phyloP scores from a whole-genome alignment of 257 asterid species.

The Primulina tabacum region DNA sequence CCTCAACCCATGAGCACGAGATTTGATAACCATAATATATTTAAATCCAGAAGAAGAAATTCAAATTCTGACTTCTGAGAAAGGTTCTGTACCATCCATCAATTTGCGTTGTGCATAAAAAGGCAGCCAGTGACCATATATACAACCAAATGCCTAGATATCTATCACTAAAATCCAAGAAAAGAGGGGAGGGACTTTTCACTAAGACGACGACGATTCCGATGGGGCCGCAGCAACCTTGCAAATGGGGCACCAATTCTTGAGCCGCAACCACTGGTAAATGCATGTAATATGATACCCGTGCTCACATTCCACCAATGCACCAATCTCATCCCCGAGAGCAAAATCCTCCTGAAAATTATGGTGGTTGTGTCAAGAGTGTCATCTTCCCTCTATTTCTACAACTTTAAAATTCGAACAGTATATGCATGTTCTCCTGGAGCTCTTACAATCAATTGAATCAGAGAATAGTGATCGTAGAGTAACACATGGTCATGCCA shows the following conservation, averaged over 20 bases:
- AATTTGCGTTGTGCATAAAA: neutral
- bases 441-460: neutral
- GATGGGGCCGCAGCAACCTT: conserved; percentile 52
- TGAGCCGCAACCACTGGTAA: conserved; percentile 65
- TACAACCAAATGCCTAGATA: neutral
- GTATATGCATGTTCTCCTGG: neutral
- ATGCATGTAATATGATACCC: conserved; percentile 64
- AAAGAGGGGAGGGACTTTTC: neutral
- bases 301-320: conserved; percentile 65
- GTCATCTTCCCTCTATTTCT: neutral
- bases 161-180: neutral
- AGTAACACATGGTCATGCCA: neutral
- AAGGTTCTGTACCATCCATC: neutral
- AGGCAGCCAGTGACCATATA: neutral
- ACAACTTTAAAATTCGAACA: neutral
- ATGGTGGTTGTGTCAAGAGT: neutral
- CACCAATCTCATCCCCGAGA: conserved; percentile 65
- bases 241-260: conserved; percentile 97
- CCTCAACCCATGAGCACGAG: too few relatives aligned
- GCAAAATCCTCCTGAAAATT: conserved; percentile 72
- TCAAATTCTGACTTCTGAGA: neutral
- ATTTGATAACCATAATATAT: neutral
- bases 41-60: neutral
- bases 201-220: conserved; percentile 21
- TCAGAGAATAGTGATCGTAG: neutral